phyloP scores from a whole-genome alignment of 2,329 filamentous ascomycete genomes.

The Catunica adiposa region DNA sequence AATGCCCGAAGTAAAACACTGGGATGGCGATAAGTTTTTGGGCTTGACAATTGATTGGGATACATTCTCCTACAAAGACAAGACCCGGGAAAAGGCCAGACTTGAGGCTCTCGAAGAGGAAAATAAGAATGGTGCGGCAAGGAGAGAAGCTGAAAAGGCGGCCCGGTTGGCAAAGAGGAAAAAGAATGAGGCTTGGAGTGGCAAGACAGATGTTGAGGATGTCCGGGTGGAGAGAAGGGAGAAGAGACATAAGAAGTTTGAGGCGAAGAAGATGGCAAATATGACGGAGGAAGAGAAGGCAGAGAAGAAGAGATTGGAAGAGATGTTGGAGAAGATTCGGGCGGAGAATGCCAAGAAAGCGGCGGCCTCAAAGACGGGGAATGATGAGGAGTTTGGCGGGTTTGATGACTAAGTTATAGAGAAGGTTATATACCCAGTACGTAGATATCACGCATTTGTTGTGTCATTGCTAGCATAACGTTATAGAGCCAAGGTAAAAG shows the following conservation, averaged over 20 bases:
- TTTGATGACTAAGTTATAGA: slow-evolving; percentile 31
- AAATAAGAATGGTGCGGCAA: slow-evolving; percentile 27
- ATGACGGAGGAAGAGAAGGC: slow-evolving; percentile 57
- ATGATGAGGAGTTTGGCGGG: slow-evolving; percentile 40
- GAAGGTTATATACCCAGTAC: too few species aligned
- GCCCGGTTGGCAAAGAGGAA: slow-evolving; percentile 36
- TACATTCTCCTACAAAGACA: slow-evolving; percentile 54
- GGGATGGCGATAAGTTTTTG: slow-evolving; percentile 49
- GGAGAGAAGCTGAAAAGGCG: slow-evolving; percentile 21
- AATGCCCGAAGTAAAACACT: slow-evolving; percentile 77
- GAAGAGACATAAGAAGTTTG: slow-evolving; percentile 45
- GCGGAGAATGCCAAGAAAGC: slow-evolving; percentile 33
- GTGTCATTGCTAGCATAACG: too few species aligned
- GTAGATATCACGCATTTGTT: too few species aligned
- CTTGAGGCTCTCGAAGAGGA: slow-evolving; percentile 37
- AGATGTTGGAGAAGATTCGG: slow-evolving; percentile 48
- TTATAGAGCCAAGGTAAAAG: too few species aligned
- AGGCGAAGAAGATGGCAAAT: slow-evolving; percentile 43
- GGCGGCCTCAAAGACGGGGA: slow-evolving; percentile 19
- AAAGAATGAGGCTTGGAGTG: slow-evolving; percentile 56
- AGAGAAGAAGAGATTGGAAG: slow-evolving; percentile 44
- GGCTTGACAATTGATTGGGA: slow-evolving; percentile 51
- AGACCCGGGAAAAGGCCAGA: slow-evolving; percentile 49
- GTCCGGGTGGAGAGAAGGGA: slow-evolving; percentile 44
- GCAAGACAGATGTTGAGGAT: slow-evolving; percentile 49